Base-by-base conservation (phyloP, 257 asterid genomes). In the Handroanthus guayacan region DNA sequence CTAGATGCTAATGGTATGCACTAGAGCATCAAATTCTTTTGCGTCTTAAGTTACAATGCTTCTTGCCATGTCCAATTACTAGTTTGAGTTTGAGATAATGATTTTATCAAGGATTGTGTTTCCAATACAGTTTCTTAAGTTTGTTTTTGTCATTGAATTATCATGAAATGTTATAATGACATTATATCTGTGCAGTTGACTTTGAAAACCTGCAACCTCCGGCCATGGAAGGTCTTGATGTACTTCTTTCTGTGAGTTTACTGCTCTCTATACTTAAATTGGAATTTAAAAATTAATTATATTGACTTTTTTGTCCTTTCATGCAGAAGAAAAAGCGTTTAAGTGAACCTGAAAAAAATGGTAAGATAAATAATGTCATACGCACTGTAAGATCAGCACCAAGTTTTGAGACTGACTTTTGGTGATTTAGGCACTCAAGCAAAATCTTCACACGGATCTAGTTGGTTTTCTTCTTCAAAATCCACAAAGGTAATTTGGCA, bases 171-270 rank as follows among this genome's bases (percentile, higher is more conserved):
- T 25, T 74, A 54, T 54, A 70, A 51, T 18, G n/a, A 38, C 48
- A 38, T 41, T 60, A 81, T 64, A 54, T 74, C 51, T 45, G 62
- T 76, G 79, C 89, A 92, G 97, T 90, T 87, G 95, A 90, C 81
- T 87, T 86, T 57, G 93, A 87, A 75, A 86, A 80, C 84, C 75
- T 92, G 85, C 82, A 79, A 38, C 95, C 91, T 69, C 97, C 97
- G 12, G 72, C 74, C 47, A 84, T 92, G 95, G 97, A 89, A 76
- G 97, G 93, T 54, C 87, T 90, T 80, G 95, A 90, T 79, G 80
- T 45, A 68, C 77, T 86, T 61, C 83, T 92, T 31, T 79, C 85
- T 60, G 97, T 92, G 66, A 89, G 97, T 87, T 47, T 66, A 39
- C 56, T 67, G 37, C 78, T 71, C 44, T 69, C n/a, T 81, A 3